Base-by-base conservation (phyloP, 768 basidiomycete species). In the Leucocoprinus leucothites region DNA sequence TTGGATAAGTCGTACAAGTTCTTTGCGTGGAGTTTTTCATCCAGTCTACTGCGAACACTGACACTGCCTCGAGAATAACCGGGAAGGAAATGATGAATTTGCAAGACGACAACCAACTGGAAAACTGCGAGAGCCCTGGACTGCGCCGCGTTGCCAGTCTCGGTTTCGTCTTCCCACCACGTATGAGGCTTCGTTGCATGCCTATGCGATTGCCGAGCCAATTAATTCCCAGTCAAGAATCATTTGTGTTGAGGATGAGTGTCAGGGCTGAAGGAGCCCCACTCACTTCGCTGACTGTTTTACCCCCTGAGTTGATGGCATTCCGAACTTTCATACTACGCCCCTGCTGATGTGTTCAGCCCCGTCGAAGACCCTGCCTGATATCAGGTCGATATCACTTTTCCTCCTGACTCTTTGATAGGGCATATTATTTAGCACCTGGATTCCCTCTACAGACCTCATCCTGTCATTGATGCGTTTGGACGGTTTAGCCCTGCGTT, bases 401-500 rank as follows among this genome's bases (percentile, higher is more conserved):
- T 16, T 4, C 16, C 46, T n/a, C 2, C 43, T 8, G 11, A 28
- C 14, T 22, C 43, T 35, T 18, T 56, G 28, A 56, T 56, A 40
- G 28, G 18, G 18, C 42, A 49, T 38, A 56, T 42, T 2, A 56
- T 56, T 43, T 47, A 48, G 19, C 54, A 56, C 16, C 47, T 48
- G 7, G 42, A 43, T 19, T 48, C 40, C 40, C 40, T 56, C n/a
- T 44, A 49, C 34, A 47, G 54, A 16, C 55, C 56, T 9, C 62
- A 71, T 2, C 63, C 64, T 31, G 60, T 69, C 19, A 47, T 63
- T 7, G 54, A 56, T 16, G 50, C 72, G 0, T 65, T 76, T 43
- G 49, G 56, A 22, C 62, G 61, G 8, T 61, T 75, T 2, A 73
- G 75, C 1, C 70, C 73, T 2, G 41, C 63, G 0, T 77, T 71